phyloP scores from a whole-genome alignment of 2,329 filamentous ascomycete species.

The Dactylellina haptotyla region DNA sequence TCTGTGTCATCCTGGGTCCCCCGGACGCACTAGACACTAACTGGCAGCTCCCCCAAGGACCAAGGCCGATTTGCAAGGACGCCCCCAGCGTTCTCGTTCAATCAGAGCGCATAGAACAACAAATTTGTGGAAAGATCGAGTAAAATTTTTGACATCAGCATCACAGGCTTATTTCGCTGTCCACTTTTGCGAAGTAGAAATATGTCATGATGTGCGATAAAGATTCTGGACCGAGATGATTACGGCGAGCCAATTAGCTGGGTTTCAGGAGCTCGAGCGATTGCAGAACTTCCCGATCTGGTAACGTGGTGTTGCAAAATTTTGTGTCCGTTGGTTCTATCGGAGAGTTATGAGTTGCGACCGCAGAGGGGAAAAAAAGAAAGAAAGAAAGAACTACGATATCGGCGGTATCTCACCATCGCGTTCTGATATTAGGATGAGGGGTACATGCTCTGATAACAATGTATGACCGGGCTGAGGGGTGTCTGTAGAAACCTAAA shows the following conservation, averaged over 20 bases:
- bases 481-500: constrained; percentile 31
- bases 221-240: constrained; percentile 30
- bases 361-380: constrained; percentile 16
- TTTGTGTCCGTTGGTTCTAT: constrained; percentile 53
- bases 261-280: constrained; percentile 41
- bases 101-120: constrained; percentile 20
- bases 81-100: constrained; percentile 29
- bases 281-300: constrained; percentile 51
- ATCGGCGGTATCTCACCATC: constrained; percentile 25
- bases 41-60: constrained; percentile 48
- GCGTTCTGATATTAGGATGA: constrained; percentile 5
- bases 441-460: constrained; percentile 24
- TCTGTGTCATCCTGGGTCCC: constrained; percentile 53
- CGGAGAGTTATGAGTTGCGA: constrained; percentile 53
- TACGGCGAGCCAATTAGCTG: constrained; percentile 44
- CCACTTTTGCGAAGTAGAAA: constrained; percentile 11
- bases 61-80: constrained; percentile 29
- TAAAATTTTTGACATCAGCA: constrained; percentile 32
- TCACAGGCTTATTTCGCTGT: constrained; percentile 24
- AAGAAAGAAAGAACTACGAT: background rate
- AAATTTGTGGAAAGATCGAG: background rate
- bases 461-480: constrained; percentile 2
- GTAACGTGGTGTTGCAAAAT: constrained; percentile 52
- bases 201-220: constrained; percentile 22
- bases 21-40: constrained; percentile 52